Evolutionary conservation across 2,329 filamentous ascomycete species (phyloP).

Genomic region (Botrytis deweyae): DNA sequence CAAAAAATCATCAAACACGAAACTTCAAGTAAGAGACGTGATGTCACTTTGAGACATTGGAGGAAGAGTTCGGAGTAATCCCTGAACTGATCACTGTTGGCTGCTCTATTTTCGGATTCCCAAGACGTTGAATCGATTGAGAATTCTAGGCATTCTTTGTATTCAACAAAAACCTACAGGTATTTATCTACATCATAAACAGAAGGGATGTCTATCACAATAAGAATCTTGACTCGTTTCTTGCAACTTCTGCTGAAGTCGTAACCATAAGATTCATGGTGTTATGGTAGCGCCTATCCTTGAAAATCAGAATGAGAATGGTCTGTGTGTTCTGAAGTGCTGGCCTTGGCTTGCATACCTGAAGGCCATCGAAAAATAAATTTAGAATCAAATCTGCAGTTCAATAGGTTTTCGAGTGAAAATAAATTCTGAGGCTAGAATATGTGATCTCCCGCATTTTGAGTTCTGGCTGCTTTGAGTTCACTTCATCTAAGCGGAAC

Average conservation of each 20-base stretch:
- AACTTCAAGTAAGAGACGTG: background rate
- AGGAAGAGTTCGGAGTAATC: background rate
- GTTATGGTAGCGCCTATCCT: background rate
- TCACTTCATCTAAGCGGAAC: background rate
- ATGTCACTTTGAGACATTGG: conserved; percentile 5
- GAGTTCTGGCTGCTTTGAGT: background rate
- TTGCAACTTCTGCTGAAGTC: background rate
- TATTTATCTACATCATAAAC: background rate
- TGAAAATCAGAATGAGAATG: background rate
- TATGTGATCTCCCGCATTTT: background rate
- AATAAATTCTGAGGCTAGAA: background rate
- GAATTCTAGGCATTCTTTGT: background rate
- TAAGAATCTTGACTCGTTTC: background rate
- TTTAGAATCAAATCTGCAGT: background rate
- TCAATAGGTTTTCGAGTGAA: background rate
- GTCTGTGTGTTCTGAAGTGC: background rate
- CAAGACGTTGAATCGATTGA: background rate
- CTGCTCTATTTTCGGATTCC: background rate
- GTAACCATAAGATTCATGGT: background rate
- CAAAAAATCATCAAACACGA: background rate
- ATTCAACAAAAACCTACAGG: background rate
- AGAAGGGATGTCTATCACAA: background rate
- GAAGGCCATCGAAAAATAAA: background rate
- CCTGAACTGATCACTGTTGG: background rate
- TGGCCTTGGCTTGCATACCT: background rate